phyloP scores from a whole-genome alignment of 228 moss, liverwort and hornwort species.

The Sphagnum fallax region DNA sequence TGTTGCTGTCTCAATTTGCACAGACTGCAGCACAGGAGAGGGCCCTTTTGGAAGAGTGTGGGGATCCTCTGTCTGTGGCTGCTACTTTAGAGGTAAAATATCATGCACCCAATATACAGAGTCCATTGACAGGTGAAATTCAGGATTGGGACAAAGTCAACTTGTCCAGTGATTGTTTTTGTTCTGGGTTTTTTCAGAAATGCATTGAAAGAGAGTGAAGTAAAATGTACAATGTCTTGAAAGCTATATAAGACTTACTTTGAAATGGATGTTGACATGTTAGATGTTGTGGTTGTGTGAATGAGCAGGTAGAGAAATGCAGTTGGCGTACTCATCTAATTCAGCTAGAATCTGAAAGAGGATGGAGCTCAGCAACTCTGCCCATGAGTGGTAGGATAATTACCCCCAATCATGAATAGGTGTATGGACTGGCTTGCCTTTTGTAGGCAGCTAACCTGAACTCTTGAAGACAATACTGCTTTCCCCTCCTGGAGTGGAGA shows the following conservation, averaged over 20 bases:
- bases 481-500: conserved; percentile 13
- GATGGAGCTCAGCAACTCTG: conserved; percentile 22
- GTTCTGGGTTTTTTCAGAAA: too few relatives aligned
- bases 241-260: too few relatives aligned
- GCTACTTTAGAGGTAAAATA: conserved; percentile 77
- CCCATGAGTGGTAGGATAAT: conserved; percentile 9
- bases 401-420: conserved; percentile 12
- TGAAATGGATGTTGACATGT: too few relatives aligned
- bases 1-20: conserved; percentile 72
- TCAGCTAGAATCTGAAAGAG: conserved; percentile 48
- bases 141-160: too few relatives aligned
- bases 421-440: conserved; percentile 2
- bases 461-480: conserved; percentile 10
- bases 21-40: conserved; percentile 90
- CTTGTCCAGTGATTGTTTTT: too few relatives aligned
- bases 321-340: conserved; percentile 48
- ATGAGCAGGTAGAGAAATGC: conserved; percentile 49
- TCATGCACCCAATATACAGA: not conserved
- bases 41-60: conserved; percentile 83
- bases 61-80: conserved; percentile 69
- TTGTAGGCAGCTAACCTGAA: conserved; percentile 4
- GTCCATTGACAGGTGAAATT: too few relatives aligned
- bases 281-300: not conserved
- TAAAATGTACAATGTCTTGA: too few relatives aligned
- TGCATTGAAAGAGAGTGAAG: too few relatives aligned